Conservation (phyloP, 257 asterid species). For the Thymus quinquecostatus region DNA sequence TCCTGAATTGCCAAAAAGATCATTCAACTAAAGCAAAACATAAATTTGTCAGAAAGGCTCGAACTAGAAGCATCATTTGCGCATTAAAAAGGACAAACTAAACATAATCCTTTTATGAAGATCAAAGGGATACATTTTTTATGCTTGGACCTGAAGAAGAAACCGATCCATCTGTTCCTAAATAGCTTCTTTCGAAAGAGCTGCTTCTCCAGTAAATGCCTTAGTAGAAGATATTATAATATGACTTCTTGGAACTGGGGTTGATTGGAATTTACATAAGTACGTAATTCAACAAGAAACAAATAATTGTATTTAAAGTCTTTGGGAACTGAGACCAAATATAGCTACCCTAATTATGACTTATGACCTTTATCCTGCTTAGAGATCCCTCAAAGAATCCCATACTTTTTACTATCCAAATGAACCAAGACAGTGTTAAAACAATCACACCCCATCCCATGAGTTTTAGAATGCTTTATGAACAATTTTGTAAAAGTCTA, state of each 20-base stretch:
- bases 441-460: not conserved
- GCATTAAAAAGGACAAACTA: not conserved
- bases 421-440: not conserved
- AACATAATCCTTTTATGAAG: no score
- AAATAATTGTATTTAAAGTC: not conserved
- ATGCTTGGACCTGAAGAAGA: no score
- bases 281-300: not conserved
- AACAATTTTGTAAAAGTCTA: no score
- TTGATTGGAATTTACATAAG: no score
- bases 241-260: no score
- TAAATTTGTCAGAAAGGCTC: conserved; percentile 10
- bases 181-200: no score
- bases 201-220: no score
- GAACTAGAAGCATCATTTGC: conserved; percentile 14
- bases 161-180: no score
- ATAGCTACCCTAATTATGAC: not conserved
- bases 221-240: no score
- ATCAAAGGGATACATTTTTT: no score
- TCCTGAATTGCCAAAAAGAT: conserved; percentile 21
- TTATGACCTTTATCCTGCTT: not conserved
- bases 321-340: not conserved
- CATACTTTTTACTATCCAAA: not conserved
- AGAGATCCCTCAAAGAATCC: not conserved
- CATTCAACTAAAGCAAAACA: not conserved
- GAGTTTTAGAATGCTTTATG: not conserved